Base-by-base conservation (phyloP, 2,329 filamentous ascomycete genomes). In the Salinomyces thailandicus region DNA sequence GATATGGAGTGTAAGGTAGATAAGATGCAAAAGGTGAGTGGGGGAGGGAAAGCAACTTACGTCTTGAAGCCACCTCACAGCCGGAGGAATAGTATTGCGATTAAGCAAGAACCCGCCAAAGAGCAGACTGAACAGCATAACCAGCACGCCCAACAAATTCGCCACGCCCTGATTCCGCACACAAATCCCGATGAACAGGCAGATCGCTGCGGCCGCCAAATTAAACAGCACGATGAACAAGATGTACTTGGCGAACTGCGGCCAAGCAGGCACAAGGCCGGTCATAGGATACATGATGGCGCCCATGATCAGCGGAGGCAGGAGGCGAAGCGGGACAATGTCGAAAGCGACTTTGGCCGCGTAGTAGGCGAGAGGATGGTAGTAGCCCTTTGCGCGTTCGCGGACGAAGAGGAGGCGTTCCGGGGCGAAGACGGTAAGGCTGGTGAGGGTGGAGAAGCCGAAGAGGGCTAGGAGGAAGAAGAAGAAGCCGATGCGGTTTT, bases 241-340 rank as follows among this genome's bases (percentile, higher is more conserved):
- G 47, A 96, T 75, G 55, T 98, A 98, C 48, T 82, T 85, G 58
- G 89, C 73, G 61, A 98, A 98, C 55, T 94, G 82, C 2, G 74
- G 66, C 58, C 77, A 79, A 38, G 86, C 81, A 0, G 91, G 75
- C 15, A 93, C 79, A 11, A 98, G 69, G 2, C 91, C 91, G 0
- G 87, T 94, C 91, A 98, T 98, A 1, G 91, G 91, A 58, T 98
- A 98, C 15, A 98, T 77, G 44, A 98, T 96, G 18, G 85, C 77
- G 12, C 89, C 91, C 74, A 96, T 91, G 41, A 98, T 80, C 43
- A 96, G 81, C 1, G 91, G 91, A 4, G 91, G 91, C 32, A 98
- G 81, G 38, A 98, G 79, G 33, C 91, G 77, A n/a, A 98, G 70
- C 3, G 91, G 91, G 9, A 98, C 73, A 47, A 98, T 89, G 57